Evolutionary conservation across 1,284 basidiomycete species (phyloP), one percentile per base, ranked within the genome.

Genomic region (Tilletia caries): DNA sequence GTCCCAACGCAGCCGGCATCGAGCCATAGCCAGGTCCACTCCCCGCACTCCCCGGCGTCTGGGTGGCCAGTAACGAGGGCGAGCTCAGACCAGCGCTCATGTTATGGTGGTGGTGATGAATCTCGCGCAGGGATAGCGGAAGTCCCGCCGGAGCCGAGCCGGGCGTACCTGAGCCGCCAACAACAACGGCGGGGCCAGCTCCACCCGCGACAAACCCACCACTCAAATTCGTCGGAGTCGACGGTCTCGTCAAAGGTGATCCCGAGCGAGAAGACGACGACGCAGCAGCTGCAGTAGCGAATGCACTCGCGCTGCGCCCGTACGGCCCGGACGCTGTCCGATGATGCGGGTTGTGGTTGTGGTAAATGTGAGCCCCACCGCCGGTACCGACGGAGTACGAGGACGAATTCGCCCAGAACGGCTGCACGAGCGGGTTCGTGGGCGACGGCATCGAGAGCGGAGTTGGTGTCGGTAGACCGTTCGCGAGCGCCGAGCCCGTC

Each of bases 1-100:
- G 54, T 0, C 76, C 76, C 44, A 77, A 43, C 18, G 76, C 76
- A 4, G 74, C 76, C 58, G 58, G 58, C 58, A 62, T 62, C 29
- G 71, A 73, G 18, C 76, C 73, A 68, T 77, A 77, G 0, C 76
- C 76, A 0, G 76, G 76, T 0, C 76, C 76, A 6, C 71, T 73
- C 1, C 76, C 76, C 3, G 25, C 32, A 27, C 43, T 60, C 3
- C 52, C 32, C 0, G 70, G 50, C 0, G 68, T 64, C 20, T 64
- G 43, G 29, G 69, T 73, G 20, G 72, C 76, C 3, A 73, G 71
- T 1, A 69, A 65, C 34, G 73, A 74, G 1, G 71, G 65, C 1
- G 69, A 71, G 43, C 65, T 25, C 37, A 62, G 32, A 8, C 46
- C 27, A 10, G 46, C 20, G 52, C 20, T 18, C 44, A 25, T 12